Conservation (phyloP, 1,284 basidiomycete species). For the Boletus smithii region DNA sequence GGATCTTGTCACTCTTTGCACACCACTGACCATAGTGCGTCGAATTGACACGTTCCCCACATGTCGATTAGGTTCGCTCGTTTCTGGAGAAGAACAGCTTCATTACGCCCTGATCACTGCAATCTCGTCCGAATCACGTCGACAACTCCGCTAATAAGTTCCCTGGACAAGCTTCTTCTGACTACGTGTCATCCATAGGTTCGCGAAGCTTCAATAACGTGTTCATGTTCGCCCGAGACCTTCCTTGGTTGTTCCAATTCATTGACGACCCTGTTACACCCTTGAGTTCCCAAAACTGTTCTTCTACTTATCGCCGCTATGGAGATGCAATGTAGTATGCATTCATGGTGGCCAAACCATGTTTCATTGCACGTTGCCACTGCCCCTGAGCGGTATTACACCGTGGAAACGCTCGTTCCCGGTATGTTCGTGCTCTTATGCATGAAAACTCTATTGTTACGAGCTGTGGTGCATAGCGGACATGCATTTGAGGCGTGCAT, state of each 20-base stretch:
- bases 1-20: conserved; percentile 11
- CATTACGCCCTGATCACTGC: conserved; percentile 12
- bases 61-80: conserved; percentile 13
- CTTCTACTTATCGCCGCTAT: conserved; percentile 34
- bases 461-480: conserved; percentile 21
- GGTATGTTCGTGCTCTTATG: conserved; percentile 13
- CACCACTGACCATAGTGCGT: conserved; percentile 3
- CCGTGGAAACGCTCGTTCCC: conserved; percentile 13
- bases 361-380: conserved; percentile 19
- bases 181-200: neutral
- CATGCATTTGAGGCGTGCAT: conserved; percentile 33
- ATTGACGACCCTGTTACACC: conserved; percentile 23
- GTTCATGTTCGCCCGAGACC: conserved; percentile 8
- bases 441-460: conserved; percentile 21
- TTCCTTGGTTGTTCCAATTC: conserved; percentile 15
- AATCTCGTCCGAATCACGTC: conserved; percentile 8
- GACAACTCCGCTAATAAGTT: conserved; percentile 5
- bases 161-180: neutral
- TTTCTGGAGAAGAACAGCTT: conserved; percentile 4
- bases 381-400: conserved; percentile 33
- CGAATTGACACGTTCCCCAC: conserved; percentile 13
- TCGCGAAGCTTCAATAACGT: conserved; percentile 17
- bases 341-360: conserved; percentile 7
- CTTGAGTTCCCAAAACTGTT: conserved; percentile 11
- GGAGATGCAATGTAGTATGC: conserved; percentile 12